phyloP scores from a whole-genome alignment of 192 early-diverging fungal species.

The Polychytrium aggregatum region DNA sequence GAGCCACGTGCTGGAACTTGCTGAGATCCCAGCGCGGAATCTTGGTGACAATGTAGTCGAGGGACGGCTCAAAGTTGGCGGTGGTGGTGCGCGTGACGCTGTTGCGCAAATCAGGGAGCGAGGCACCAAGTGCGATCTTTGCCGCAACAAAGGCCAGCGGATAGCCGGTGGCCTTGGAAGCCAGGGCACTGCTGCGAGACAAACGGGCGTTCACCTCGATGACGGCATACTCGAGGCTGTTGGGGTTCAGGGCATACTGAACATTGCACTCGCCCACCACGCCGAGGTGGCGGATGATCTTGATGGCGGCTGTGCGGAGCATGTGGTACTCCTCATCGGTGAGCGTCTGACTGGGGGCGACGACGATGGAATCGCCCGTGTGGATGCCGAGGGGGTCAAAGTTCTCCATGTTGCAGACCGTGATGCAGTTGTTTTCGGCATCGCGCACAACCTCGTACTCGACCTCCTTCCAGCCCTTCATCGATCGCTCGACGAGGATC shows the following conservation, averaged over 20 bases:
- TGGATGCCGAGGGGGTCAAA: constrained; percentile 98
- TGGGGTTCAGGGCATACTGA: constrained; percentile 91
- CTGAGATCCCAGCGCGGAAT: constrained; percentile 95
- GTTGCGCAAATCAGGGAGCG: constrained; percentile 80
- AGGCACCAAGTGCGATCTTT: constrained; percentile 86
- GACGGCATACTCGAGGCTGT: constrained; percentile 76
- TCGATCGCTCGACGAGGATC: constrained; percentile 85
- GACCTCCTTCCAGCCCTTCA: constrained; percentile 99
- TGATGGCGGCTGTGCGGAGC: constrained; percentile 90
- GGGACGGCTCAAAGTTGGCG: constrained; percentile 92
- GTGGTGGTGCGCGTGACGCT: constrained; percentile 86
- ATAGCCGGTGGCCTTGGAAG: constrained; percentile 97
- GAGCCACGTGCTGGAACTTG: constrained; percentile 86
- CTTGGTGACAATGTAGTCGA: constrained; percentile 94
- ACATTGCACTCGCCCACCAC: constrained; percentile 98
- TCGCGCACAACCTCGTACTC: constrained; percentile 99
- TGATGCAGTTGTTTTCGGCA: constrained; percentile 93
- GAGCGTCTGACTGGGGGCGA: constrained; percentile 94
- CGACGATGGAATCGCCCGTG: constrained; percentile 98
- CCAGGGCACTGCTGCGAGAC: constrained; percentile 71
- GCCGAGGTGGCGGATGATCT: constrained; percentile 89
- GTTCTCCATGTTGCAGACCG: constrained; percentile 99
- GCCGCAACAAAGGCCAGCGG: constrained; percentile 96
- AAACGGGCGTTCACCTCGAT: constrained; percentile 98
- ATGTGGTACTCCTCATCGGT: constrained; percentile 93